phyloP scores from a whole-genome alignment of 2,329 filamentous ascomycete species.

The Phyllosticta ampelicida region DNA sequence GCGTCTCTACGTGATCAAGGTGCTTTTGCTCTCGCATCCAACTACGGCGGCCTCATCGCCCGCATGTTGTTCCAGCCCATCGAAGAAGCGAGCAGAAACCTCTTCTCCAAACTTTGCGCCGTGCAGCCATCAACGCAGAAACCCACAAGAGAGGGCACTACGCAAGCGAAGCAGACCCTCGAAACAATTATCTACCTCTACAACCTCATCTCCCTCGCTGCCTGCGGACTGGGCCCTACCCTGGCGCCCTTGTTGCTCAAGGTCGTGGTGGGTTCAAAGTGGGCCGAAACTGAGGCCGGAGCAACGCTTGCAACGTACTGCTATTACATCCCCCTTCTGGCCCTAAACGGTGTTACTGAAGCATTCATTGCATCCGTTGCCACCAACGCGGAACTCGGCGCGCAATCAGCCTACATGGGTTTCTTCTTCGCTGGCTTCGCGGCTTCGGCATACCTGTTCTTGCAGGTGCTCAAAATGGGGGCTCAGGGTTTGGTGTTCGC shows the following conservation, averaged over 20 bases:
- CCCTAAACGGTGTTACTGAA: slow-evolving; percentile 83
- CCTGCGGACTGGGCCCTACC: slow-evolving; percentile 61
- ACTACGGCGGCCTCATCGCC: slow-evolving; percentile 80
- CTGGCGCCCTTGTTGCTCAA: slow-evolving; percentile 63
- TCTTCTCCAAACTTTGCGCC: slow-evolving; percentile 73
- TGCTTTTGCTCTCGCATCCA: slow-evolving; percentile 84
- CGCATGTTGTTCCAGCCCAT: slow-evolving; percentile 88
- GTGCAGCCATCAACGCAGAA: slow-evolving; percentile 11
- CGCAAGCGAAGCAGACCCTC: slow-evolving; percentile 42
- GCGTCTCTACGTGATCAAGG: slow-evolving; percentile 74
- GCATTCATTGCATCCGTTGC: slow-evolving; percentile 88
- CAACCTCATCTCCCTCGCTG: slow-evolving; percentile 57
- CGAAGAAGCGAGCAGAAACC: slow-evolving; percentile 82
- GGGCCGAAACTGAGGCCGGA: slow-evolving; percentile 64
- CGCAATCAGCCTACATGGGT: slow-evolving; percentile 75
- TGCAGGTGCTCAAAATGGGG: slow-evolving; percentile 58
- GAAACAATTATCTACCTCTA: slow-evolving; percentile 61
- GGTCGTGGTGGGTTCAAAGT: slow-evolving; percentile 65
- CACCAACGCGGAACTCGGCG: slow-evolving; percentile 59
- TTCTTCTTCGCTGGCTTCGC: slow-evolving; percentile 70
- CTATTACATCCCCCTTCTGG: slow-evolving; percentile 86
- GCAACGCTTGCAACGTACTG: slow-evolving; percentile 69
- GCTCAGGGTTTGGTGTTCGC: slow-evolving; percentile 74
- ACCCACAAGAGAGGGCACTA: slow-evolving; percentile 13
- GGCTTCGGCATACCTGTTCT: slow-evolving; percentile 60